Evolutionary conservation across 2,329 filamentous ascomycete species (phyloP), one percentile per base, ranked within the genome.

Genomic region (Helicocarpus griseus): DNA sequence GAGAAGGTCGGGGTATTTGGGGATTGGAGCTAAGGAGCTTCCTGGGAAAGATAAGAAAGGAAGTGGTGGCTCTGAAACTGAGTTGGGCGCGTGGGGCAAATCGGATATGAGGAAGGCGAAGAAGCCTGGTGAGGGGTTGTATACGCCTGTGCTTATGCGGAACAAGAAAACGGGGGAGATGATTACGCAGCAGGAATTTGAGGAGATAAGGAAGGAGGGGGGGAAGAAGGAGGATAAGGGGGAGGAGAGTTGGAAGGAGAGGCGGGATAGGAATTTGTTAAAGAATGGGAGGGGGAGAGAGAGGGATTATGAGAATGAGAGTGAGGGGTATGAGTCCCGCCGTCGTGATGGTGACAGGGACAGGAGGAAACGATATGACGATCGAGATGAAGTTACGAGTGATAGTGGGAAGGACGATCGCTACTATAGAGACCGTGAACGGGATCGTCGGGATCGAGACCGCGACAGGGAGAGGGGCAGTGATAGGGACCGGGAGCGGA

Each of bases 1-100:
- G 63, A 35, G 83, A 48, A 80, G 90, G 47, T 85, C 89, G 14
- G 89, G 89, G 53, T 78, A 94, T 51, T 75, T 97, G 8, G 93
- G 93, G 0, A 84, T 97, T 6, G 93, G 91, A 3, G 90, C 90
- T 9, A 95, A 91, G 63, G 83, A 89, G 62, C 77, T 89, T 21
- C 74, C 76, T 4, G 77, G 76, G 1, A 73, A 76, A 36, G 44
- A 44, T 21, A 45, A 45, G n/a, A 52, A 41, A 26, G 56, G 56
- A 2, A 69, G 68, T 53, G 31, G 67, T 66, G 5, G 68, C 14
- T 33, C 69, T 14, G 82, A 86, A 21, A 78, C 87, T 55, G 87
- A 94, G 59, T 71, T 94, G 17, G 88, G 87, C 1, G 84, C 81
- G 1, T 94, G 87, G 87, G 85, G 89, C 11, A 87, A 86, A 56